These are phyloP conservation scores for Tricholoma sp. DNA, from an alignment of 768 basidiomycete genomes.

Conservation along the genomic window DNA sequence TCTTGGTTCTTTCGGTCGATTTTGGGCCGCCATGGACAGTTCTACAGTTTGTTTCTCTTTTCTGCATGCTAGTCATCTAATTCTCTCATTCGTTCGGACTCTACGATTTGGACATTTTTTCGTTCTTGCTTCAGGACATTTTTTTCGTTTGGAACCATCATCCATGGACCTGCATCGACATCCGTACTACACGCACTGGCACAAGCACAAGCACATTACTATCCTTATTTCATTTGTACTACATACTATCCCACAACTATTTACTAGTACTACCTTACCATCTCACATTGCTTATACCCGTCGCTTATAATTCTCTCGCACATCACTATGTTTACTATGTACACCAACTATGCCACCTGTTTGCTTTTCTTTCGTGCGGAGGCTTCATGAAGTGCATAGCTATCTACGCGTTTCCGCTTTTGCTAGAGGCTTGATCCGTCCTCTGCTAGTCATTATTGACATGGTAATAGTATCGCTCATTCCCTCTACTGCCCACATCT, in stretches of 20 bases:
- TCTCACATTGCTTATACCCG: neutral
- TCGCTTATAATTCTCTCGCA: neutral
- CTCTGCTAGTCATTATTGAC: too few relatives aligned
- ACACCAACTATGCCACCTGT: neutral
- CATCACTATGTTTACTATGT: constrained; percentile 1
- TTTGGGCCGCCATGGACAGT: constrained; percentile 6
- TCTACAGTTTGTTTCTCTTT: constrained; percentile 1
- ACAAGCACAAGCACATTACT: constrained; percentile 6
- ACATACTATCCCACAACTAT: neutral
- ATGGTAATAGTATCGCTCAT: too few relatives aligned
- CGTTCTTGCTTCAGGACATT: constrained; percentile 3
- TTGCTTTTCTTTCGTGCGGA: too few relatives aligned
- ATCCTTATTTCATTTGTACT: constrained; percentile 10
- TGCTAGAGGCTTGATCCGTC: too few relatives aligned
- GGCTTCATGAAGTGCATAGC: too few relatives aligned
- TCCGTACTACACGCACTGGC: constrained; percentile 2
- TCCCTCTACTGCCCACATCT: too few relatives aligned
- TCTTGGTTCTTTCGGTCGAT: neutral
- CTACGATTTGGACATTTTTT: constrained; percentile 1
- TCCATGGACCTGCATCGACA: too few relatives aligned
- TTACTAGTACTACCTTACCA: neutral
- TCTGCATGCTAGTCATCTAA: constrained; percentile 22
- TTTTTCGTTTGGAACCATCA: neutral
- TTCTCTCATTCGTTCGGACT: constrained; percentile 3
- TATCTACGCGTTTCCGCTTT: too few relatives aligned